Evolutionary conservation across 139 green algal species (phyloP).

Genomic region (Gonium pectorale): DNA sequence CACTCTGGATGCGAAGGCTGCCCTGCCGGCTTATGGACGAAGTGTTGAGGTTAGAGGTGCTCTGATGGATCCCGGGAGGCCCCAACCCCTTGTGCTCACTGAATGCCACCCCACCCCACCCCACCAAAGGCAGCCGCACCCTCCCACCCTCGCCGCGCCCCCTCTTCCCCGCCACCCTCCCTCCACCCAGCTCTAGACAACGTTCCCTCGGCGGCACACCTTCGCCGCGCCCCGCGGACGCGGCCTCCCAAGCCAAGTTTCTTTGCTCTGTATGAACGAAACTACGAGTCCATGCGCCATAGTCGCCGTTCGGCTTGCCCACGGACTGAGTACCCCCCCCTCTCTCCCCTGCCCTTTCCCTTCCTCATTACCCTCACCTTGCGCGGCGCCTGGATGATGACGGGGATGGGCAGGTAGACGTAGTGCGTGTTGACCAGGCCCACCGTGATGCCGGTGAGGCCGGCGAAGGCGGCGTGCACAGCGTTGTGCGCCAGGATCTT

Average conservation of each 20-base stretch:
- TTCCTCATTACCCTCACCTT: slow-evolving; percentile 32
- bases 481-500: slow-evolving; percentile 94
- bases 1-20: no score
- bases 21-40: no score
- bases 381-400: slow-evolving; percentile 85
- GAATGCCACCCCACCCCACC: no score
- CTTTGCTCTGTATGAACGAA: not conserved
- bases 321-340: no score
- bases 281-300: not conserved
- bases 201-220: no score
- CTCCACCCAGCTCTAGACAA: no score
- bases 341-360: no score
- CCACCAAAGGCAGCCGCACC: no score
- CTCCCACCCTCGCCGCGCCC: not conserved
- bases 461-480: slow-evolving; percentile 96
- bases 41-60: no score
- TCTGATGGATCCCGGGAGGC: no score
- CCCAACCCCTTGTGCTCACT: no score
- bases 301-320: not conserved
- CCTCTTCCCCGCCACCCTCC: not conserved
- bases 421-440: slow-evolving; percentile 98
- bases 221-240: no score
- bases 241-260: not conserved
- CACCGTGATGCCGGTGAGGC: slow-evolving; percentile 72
- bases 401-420: slow-evolving; percentile 83